Conservation (phyloP, 345 rosid species). For the Sonneratia caseolaris region DNA sequence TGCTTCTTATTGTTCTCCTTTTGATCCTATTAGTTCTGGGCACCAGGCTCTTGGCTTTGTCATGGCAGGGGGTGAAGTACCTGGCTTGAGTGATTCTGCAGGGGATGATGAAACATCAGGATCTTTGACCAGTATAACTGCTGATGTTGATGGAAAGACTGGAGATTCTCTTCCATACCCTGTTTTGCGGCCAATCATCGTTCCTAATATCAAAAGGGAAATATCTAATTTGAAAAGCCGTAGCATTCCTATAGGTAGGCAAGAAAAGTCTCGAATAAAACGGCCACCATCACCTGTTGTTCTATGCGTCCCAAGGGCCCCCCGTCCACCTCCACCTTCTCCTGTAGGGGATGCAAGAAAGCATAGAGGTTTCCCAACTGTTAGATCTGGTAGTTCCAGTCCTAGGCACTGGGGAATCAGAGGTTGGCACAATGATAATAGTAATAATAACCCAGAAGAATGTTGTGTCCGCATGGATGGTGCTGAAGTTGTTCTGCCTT, state of each 20-base stretch:
- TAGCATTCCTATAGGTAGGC: slow-evolving; percentile 58
- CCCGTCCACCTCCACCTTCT: slow-evolving; percentile 90
- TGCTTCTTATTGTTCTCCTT: slow-evolving; percentile 79
- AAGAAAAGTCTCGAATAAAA: slow-evolving; percentile 79
- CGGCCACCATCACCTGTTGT: slow-evolving; percentile 97
- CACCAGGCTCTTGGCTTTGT: slow-evolving; percentile 86
- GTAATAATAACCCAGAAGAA: slow-evolving; percentile 59
- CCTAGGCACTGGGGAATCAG: slow-evolving; percentile 96
- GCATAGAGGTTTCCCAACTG: slow-evolving; percentile 82
- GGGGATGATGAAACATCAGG: slow-evolving; percentile 62
- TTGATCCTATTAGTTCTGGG: slow-evolving; percentile 67
- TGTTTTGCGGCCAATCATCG: slow-evolving; percentile 79
- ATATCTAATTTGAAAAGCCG: slow-evolving; percentile 71
- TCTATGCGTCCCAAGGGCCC: slow-evolving; percentile 92
- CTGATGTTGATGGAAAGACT: slow-evolving; percentile 58
- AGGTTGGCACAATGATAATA: slow-evolving; percentile 73
- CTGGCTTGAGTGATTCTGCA: slow-evolving; percentile 45
- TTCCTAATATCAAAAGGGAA: slow-evolving; percentile 67
- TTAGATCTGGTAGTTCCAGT: slow-evolving; percentile 99
- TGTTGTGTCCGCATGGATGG: slow-evolving; percentile 60
- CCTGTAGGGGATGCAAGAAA: slow-evolving; percentile 82
- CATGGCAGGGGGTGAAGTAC: slow-evolving; percentile 68
- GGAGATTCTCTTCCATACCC: slow-evolving; percentile 80
- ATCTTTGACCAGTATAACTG: slow-evolving; percentile 43
- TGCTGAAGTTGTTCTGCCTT: slow-evolving; percentile 87